phyloP scores from a whole-genome alignment of 2,329 filamentous ascomycete species.

The Xylaria sp. region DNA sequence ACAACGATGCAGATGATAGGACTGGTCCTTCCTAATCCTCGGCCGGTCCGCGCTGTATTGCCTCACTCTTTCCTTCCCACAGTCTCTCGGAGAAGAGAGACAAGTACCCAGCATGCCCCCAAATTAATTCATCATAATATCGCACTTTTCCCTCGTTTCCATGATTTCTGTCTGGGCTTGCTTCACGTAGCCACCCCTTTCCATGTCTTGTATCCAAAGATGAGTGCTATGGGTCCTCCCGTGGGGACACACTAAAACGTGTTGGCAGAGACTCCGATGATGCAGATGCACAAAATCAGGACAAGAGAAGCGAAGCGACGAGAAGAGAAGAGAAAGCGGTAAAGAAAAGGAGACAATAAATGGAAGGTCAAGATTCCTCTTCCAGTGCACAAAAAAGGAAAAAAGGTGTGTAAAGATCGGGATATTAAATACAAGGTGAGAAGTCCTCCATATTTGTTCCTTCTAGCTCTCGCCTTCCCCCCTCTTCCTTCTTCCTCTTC shows the following conservation, averaged over 20 bases:
- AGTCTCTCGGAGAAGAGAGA: not conserved
- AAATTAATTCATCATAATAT: not conserved
- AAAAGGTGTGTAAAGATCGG: slow-evolving; percentile 37
- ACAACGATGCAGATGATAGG: slow-evolving; percentile 1
- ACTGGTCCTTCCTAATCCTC: not conserved
- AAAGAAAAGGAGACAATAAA: slow-evolving; percentile 29
- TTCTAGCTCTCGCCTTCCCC: slow-evolving; percentile 4
- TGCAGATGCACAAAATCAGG: slow-evolving; percentile 29
- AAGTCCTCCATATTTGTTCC: slow-evolving; percentile 1
- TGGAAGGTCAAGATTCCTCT: slow-evolving; percentile 20
- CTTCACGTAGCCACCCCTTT: not conserved
- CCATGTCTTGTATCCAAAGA: slow-evolving; percentile 9
- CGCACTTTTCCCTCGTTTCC: not conserved
- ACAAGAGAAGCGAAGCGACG: slow-evolving; percentile 11
- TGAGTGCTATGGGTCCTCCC: slow-evolving; percentile 9
- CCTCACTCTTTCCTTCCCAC: not conserved
- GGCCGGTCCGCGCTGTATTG: not conserved
- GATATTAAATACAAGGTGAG: slow-evolving; percentile 35
- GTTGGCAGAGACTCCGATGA: slow-evolving; percentile 19
- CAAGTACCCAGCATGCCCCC: not conserved
- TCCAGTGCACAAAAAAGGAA: slow-evolving; percentile 27
- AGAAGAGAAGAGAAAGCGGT: slow-evolving; percentile 12
- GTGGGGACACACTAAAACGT: not conserved
- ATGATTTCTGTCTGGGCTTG: not conserved
- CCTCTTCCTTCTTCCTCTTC: not conserved